Conservation (phyloP, 2,329 filamentous ascomycete genomes). For the Fonsecaea nubica region DNA sequence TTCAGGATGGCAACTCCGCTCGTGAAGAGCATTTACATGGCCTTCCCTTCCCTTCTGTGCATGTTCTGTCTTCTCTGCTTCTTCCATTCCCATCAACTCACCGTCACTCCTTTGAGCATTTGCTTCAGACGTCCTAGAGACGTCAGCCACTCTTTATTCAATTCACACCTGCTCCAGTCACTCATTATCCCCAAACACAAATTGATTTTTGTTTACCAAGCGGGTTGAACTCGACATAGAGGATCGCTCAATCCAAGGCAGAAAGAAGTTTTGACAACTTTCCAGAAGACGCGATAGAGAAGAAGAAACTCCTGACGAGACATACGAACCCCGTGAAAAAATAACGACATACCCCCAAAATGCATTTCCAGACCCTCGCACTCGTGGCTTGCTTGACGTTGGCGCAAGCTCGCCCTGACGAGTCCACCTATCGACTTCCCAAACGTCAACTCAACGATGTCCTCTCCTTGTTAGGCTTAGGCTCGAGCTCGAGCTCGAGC, state of each 20-base stretch:
- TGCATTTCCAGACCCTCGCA: conserved; percentile 31
- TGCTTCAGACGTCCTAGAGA: conserved; percentile 35
- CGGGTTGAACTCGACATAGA: conserved; percentile 33
- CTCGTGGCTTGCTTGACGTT: conserved; percentile 31
- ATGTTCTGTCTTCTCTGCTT: conserved; percentile 15
- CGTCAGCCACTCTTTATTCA: conserved; percentile 36
- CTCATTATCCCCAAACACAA: conserved; percentile 9
- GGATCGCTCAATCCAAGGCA: not conserved
- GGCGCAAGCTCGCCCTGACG: conserved; percentile 33
- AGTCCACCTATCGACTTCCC: conserved; percentile 11
- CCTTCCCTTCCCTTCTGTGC: conserved; percentile 14
- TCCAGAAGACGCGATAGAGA: conserved; percentile 15
- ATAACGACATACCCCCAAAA: conserved; percentile 12
- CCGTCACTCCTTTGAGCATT: conserved; percentile 31
- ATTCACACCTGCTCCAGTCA: conserved; percentile 18
- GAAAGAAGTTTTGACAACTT: conserved; percentile 25
- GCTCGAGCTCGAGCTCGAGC: too few relatives aligned
- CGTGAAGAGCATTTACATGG: conserved; percentile 12
- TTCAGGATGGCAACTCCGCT: conserved; percentile 21
- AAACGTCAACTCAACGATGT: conserved; percentile 27
- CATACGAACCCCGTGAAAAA: not conserved
- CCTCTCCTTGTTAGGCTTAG: conserved; percentile 10
- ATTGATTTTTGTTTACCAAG: conserved; percentile 10
- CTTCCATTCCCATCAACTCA: conserved; percentile 20
- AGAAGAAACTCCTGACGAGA: not conserved